Percentiles rank a stretch among this genome's conserved stretches.
Evolutionary conservation across 257 asterid species (phyloP).

Genomic region (Solanum paucissectum): DNA sequence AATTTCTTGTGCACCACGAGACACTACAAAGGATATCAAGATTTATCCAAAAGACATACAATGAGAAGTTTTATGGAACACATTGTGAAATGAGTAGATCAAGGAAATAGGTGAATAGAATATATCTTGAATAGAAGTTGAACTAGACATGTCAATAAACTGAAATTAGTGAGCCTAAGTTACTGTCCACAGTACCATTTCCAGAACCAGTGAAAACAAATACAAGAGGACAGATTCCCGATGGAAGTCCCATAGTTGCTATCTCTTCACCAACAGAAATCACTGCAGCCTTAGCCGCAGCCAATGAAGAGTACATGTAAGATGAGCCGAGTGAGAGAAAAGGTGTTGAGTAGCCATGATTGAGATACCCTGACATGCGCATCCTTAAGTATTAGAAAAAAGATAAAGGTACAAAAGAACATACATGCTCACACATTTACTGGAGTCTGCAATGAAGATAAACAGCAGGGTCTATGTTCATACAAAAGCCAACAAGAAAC

Average conservation of each 20-base stretch:
- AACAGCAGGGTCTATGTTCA: background rate
- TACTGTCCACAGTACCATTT: conserved; percentile 48
- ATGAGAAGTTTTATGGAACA: background rate
- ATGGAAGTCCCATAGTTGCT: conserved; percentile 79
- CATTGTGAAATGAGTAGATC: background rate
- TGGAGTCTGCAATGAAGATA: background rate
- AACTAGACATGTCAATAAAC: background rate
- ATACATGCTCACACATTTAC: background rate
- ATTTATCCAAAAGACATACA: background rate
- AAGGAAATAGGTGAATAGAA: background rate
- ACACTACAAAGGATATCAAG: conserved; percentile 35
- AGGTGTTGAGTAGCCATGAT: conserved; percentile 91
- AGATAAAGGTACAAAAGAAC: background rate
- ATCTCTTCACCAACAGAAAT: conserved; percentile 96
- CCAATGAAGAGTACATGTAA: conserved; percentile 92
- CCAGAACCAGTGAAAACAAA: conserved; percentile 88
- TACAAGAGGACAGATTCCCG: conserved; percentile 77
- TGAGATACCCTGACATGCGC: conserved; percentile 61
- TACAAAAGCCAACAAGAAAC: background rate
- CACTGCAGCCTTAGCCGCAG: conserved; percentile 93
- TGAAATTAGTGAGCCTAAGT: background rate
- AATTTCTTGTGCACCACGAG: conserved; percentile 86
- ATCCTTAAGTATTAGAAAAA: background rate
- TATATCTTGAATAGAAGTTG: background rate
- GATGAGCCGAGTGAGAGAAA: conserved; percentile 83